Base-by-base conservation (phyloP, 768 basidiomycete species). In the Lentinula aciculospora region DNA sequence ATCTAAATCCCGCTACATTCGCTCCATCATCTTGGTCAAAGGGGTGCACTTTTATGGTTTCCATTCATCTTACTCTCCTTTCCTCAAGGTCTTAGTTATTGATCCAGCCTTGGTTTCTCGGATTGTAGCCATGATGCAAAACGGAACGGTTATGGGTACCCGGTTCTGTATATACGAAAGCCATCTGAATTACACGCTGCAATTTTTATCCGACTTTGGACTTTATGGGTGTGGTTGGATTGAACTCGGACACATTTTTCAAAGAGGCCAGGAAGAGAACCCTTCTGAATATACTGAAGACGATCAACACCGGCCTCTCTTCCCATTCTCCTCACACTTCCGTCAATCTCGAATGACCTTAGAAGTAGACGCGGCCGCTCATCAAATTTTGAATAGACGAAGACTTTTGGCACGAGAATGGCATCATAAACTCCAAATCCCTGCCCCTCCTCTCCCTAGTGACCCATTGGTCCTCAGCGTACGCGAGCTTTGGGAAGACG, bases 11-110 rank as follows among this genome's bases (percentile, higher is more conserved):
- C 81, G 81, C 63, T 87, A 79, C 66, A 76, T 92, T 58, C 88
- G 91, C 13, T 86, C 86, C 23, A 80, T 97, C 39, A 68, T 92
- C 47, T 77, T 95, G 51, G 91, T 94, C 61, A 98, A 98, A 72
- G 97, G 94, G n/a, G 75, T 94, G 17, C 88, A 89, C 66, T 97
- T 98, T 71, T 98, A 98, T 71, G 95, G 97, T 8, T 98, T 94
- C 69, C 89, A 93, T 68, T 76, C 87, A 10, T 82, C 85, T 27
- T 89, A 93, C 65, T 78, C 81, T 4, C 93, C 93, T 7, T 99
- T 90, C 74, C 82, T 98, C 69, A 98, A 98, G 69, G 80, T 99
- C 49, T 74, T 84, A 63, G 70, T 94, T 44, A 76, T 77, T 42
- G 84, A 96, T 63, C 95, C 96, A 12, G 68, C 77, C 1, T 69